Evolutionary conservation across 78 protist genomes (phyloP).

Genomic region (Isochrysis galbana): DNA sequence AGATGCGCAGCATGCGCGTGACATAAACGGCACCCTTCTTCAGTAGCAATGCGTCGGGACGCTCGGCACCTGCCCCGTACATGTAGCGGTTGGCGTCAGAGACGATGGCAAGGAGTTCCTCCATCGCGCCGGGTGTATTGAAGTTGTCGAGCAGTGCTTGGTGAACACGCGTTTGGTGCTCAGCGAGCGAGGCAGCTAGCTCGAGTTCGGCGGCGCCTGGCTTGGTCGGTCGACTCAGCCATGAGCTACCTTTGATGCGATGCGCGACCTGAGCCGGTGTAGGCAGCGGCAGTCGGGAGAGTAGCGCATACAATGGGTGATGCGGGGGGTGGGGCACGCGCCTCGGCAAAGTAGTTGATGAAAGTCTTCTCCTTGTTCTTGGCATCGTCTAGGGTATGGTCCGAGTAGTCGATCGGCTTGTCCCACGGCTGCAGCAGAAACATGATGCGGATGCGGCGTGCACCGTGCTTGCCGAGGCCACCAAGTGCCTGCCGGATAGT

Average conservation of each 20-base stretch:
- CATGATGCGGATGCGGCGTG: conserved; percentile 90
- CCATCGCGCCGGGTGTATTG: conserved; percentile 81
- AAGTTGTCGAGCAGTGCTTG: conserved; percentile 81
- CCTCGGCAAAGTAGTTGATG: neutral
- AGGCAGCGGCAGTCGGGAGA: conserved; percentile 48
- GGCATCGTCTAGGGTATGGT: conserved; percentile 72
- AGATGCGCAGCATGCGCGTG: conserved; percentile 53
- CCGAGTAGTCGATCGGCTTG: conserved; percentile 57
- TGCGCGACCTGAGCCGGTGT: conserved; percentile 68
- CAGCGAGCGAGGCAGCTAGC: neutral
- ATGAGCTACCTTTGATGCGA: conserved; percentile 1
- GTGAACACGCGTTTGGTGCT: conserved; percentile 49
- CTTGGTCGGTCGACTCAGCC: neutral
- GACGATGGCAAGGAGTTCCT: conserved; percentile 47
- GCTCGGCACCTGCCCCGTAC: neutral
- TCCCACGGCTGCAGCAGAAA: conserved; percentile 69
- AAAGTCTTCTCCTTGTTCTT: neutral
- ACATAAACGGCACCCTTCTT: neutral
- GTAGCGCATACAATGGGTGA: neutral
- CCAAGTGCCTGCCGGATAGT: conserved; percentile 79
- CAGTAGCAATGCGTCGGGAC: neutral
- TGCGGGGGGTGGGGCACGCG: neutral
- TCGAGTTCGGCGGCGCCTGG: neutral
- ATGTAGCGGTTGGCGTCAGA: conserved; percentile 53
- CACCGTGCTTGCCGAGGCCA: neutral